Percentiles rank a stretch among this genome's conserved stretches.
These are phyloP conservation scores for Polygonum aviculare DNA, from an alignment of 148 eudicot species.

Conservation along the genomic window DNA sequence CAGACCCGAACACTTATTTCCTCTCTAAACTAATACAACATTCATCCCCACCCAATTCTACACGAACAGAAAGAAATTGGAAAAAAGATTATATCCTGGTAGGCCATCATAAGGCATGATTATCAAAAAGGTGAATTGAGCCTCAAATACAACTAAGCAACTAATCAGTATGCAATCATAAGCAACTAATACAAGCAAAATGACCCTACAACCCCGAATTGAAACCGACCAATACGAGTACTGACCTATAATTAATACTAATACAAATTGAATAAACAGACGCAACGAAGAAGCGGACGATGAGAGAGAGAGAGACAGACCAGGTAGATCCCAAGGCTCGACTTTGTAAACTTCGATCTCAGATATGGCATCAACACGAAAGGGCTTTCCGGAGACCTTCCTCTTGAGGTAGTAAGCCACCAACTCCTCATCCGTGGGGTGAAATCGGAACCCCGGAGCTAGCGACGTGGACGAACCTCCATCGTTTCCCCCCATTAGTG, in stretches of 20 bases:
- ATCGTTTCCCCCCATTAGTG: slow-evolving; percentile 9
- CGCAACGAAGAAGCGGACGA: not conserved
- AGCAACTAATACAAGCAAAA: not conserved
- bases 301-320: not conserved
- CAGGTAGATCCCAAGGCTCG: slow-evolving; percentile 18
- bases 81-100: not conserved
- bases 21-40: not conserved
- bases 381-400: slow-evolving; percentile 13
- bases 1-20: not conserved
- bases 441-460: slow-evolving; percentile 19
- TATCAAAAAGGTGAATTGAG: not conserved
- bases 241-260: not conserved
- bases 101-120: not conserved
- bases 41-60: not conserved
- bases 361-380: slow-evolving; percentile 15
- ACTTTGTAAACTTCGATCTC: slow-evolving; percentile 14
- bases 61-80: not conserved
- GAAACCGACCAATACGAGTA: not conserved
- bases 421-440: slow-evolving; percentile 16
- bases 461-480: slow-evolving; percentile 8
- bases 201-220: not conserved
- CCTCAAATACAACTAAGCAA: not conserved
- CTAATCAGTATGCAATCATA: not conserved
- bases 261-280: not conserved
- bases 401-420: slow-evolving; percentile 16